phyloP scores from a whole-genome alignment of 2,329 filamentous ascomycete genomes.

The Didymella lethalis region DNA sequence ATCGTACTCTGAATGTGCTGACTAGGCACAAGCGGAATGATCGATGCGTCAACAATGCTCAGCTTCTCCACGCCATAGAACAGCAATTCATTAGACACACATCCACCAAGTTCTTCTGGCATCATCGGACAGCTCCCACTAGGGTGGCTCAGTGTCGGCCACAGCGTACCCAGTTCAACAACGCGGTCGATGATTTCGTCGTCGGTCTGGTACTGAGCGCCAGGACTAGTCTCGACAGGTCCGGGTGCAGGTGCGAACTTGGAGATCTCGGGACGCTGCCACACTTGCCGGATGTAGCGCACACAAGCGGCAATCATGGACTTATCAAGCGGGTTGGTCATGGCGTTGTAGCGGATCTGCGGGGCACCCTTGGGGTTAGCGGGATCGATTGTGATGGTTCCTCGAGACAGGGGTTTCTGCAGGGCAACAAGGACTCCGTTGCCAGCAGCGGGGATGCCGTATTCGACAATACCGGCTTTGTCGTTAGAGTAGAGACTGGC shows the following conservation, averaged over 20 bases:
- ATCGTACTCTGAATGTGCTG: conserved; percentile 46
- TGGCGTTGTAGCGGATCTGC: conserved; percentile 39
- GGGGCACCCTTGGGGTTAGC: conserved; percentile 38
- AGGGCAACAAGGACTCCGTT: conserved; percentile 37
- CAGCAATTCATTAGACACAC: conserved; percentile 37
- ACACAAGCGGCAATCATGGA: conserved; percentile 45
- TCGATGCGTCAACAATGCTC: conserved; percentile 44
- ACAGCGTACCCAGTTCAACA: conserved; percentile 26
- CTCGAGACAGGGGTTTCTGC: conserved; percentile 53
- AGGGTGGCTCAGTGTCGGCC: conserved; percentile 39
- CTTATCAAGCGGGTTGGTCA: conserved; percentile 43
- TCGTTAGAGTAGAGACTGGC: conserved; percentile 31
- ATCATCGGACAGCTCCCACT: conserved; percentile 46
- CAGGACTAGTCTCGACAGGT: conserved; percentile 35
- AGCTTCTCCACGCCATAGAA: conserved; percentile 43
- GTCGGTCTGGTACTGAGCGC: conserved; percentile 38
- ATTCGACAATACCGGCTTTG: conserved; percentile 39
- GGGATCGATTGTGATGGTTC: conserved; percentile 41
- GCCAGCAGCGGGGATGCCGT: conserved; percentile 47
- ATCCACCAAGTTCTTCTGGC: conserved; percentile 41
- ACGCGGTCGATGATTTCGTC: conserved; percentile 36
- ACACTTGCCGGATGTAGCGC: conserved; percentile 46
- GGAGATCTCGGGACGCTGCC: conserved; percentile 37
- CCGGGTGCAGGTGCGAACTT: conserved; percentile 23
- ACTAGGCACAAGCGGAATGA: conserved; percentile 43